These are phyloP conservation scores for Scheffersomyces illinoinensis DNA, from an alignment of 1,139 yeast species.

Conservation along the genomic window DNA sequence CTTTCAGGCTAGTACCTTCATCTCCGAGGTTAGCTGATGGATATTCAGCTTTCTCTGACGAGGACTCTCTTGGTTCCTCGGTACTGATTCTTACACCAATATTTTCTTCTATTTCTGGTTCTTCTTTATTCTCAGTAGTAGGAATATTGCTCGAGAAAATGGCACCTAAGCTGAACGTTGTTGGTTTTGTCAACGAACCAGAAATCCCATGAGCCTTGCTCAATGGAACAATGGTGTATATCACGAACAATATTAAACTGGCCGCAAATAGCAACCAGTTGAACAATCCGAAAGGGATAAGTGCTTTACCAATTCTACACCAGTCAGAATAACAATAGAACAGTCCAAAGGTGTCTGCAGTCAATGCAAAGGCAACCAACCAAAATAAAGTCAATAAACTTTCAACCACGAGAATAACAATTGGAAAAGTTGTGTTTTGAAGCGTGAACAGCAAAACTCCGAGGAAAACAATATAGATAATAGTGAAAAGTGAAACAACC, in stretches of 20 bases:
- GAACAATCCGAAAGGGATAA: slow-evolving; percentile 30
- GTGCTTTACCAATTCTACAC: slow-evolving; percentile 29
- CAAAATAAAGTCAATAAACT: slow-evolving; percentile 17
- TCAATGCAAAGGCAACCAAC: slow-evolving; percentile 18
- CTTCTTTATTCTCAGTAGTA: background rate
- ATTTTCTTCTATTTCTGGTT: background rate
- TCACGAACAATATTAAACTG: slow-evolving; percentile 20
- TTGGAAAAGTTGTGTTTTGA: background rate
- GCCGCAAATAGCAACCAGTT: slow-evolving; percentile 27
- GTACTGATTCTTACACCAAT: background rate
- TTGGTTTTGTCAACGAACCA: background rate
- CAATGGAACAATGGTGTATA: slow-evolving; percentile 25
- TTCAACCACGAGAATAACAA: slow-evolving; percentile 20
- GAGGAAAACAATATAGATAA: slow-evolving; percentile 17
- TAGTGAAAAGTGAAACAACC: slow-evolving; percentile 21
- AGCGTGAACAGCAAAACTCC: background rate
- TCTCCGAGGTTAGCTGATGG: background rate
- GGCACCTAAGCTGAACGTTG: background rate
- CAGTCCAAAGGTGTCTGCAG: slow-evolving; percentile 25
- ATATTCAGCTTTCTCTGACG: background rate
- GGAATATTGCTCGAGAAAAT: background rate
- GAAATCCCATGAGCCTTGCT: background rate
- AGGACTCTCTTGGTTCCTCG: background rate
- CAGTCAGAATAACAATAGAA: background rate
- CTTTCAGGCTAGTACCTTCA: background rate